These are phyloP conservation scores for Flaveria brownii DNA, from an alignment of 129 eudicot species.

Conservation along the genomic window DNA sequence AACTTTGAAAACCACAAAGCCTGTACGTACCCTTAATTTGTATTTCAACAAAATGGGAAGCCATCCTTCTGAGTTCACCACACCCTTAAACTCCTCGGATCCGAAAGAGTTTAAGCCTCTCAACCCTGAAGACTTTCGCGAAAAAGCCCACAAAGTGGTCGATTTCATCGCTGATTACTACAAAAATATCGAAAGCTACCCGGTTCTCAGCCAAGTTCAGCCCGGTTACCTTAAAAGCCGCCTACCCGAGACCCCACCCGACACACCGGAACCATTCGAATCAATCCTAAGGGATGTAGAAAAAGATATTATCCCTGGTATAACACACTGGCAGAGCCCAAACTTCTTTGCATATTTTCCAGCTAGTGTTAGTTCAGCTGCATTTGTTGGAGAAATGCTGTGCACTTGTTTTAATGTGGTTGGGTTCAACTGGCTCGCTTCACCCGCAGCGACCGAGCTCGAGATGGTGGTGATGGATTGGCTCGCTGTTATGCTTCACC, in stretches of 20 bases:
- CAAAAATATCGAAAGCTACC: slow-evolving; percentile 34
- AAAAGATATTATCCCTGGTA: slow-evolving; percentile 40
- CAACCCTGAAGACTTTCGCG: slow-evolving; percentile 43
- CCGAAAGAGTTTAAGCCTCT: slow-evolving; percentile 38
- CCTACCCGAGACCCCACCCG: slow-evolving; percentile 39
- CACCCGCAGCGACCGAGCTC: slow-evolving; percentile 56
- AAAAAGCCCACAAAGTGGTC: slow-evolving; percentile 40
- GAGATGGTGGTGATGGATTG: slow-evolving; percentile 53
- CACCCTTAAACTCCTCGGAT: not conserved
- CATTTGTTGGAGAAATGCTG: slow-evolving; percentile 51
- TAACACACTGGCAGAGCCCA: slow-evolving; percentile 53
- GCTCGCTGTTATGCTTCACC: slow-evolving; percentile 45
- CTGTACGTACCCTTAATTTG: not conserved
- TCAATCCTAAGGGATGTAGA: slow-evolving; percentile 33
- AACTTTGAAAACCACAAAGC: too few species aligned
- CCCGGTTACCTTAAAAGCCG: slow-evolving; percentile 41
- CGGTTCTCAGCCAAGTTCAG: slow-evolving; percentile 40
- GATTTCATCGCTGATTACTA: slow-evolving; percentile 45
- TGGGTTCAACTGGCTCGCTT: slow-evolving; percentile 54
- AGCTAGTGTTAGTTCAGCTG: slow-evolving; percentile 43
- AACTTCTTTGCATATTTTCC: slow-evolving; percentile 55
- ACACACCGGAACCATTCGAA: slow-evolving; percentile 39
- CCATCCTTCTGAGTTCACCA: slow-evolving; percentile 15
- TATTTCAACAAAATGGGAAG: slow-evolving; percentile 27
- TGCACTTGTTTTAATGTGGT: slow-evolving; percentile 44